phyloP scores from a whole-genome alignment of 2,329 filamentous ascomycete species.

The Calonectria multiphialidica region DNA sequence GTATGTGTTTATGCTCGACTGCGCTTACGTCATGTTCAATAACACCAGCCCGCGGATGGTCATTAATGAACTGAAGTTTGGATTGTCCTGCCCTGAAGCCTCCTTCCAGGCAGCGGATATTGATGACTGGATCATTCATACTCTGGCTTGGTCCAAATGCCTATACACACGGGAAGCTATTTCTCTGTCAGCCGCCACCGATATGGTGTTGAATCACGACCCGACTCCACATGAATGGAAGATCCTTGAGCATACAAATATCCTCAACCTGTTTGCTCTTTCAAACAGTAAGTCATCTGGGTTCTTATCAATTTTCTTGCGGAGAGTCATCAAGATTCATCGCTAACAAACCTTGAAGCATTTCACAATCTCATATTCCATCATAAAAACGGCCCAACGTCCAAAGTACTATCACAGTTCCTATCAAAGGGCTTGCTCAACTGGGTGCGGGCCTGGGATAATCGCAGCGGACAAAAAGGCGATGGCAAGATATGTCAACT shows the following conservation, averaged over 20 bases:
- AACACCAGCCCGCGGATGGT: constrained; percentile 26
- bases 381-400: constrained; percentile 10
- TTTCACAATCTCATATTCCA: constrained; percentile 31
- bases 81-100: constrained; percentile 10
- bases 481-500: background rate
- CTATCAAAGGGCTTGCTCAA: constrained; percentile 19
- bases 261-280: constrained; percentile 24
- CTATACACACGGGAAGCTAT: background rate
- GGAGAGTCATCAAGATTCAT: too few relatives aligned
- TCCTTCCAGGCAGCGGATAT: constrained; percentile 15
- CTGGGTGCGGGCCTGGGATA: constrained; percentile 22
- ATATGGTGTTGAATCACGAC: background rate
- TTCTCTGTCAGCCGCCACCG: constrained; percentile 3
- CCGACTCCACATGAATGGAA: background rate
- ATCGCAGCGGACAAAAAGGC: background rate
- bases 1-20: constrained; percentile 29
- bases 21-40: constrained; percentile 31
- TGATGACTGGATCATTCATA: background rate
- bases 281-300: constrained; percentile 24
- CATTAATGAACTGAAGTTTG: constrained; percentile 16
- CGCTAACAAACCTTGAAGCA: background rate
- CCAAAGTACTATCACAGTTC: background rate
- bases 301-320: too few relatives aligned
- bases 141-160: background rate
- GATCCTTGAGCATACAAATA: constrained; percentile 15